Base-by-base conservation (phyloP, 345 rosid species). In the Citrus unshiu region DNA sequence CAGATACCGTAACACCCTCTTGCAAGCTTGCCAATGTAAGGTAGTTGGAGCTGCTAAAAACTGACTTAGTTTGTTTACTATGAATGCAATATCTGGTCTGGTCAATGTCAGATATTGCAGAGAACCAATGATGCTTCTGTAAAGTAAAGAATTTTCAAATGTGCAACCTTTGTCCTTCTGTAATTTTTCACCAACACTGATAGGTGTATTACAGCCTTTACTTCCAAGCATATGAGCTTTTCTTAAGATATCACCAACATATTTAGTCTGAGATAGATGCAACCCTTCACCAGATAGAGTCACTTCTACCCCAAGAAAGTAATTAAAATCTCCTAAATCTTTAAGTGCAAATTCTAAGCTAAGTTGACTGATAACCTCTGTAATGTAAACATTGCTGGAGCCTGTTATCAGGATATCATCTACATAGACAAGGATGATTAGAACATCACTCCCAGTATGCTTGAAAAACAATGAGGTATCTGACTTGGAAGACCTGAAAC, bases 91-190 rank as follows among this genome's bases (percentile, higher is more conserved):
- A 1, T n/a, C 24, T 57, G 61, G 24, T 2, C 25, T 22, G 6
- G 25, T 57, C 2, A 57, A 22, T 2, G 7, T 7, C 2, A 57
- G 2, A 2, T 57, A 57, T 57, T 57, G 61, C 0, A 57, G 61
- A 57, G 61, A 21, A 1, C 24, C 24, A 19, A 57, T 2, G 0
- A 57, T 1, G 22, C 24, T 22, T 57, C 1, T 22, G 1, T 57
- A 57, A 2, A 57, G 22, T 1, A 12, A 18, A 5, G 25, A 24
- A 57, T 21, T 57, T 1, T 19, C 60, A 57, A 57, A 57, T 9
- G 21, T 0, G 22, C 0, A 1, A 2, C n/a, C 2, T 6, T 7
- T 22, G 3, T 19, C n/a, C 6, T 19, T 18, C 3, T 57, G 0
- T 0, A 57, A 21, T 0, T 57, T 21, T 0, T 57, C 9, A 57